Evolutionary conservation across 2,329 filamentous ascomycete species (phyloP).

Genomic region (Colletotrichum cordylinicola): DNA sequence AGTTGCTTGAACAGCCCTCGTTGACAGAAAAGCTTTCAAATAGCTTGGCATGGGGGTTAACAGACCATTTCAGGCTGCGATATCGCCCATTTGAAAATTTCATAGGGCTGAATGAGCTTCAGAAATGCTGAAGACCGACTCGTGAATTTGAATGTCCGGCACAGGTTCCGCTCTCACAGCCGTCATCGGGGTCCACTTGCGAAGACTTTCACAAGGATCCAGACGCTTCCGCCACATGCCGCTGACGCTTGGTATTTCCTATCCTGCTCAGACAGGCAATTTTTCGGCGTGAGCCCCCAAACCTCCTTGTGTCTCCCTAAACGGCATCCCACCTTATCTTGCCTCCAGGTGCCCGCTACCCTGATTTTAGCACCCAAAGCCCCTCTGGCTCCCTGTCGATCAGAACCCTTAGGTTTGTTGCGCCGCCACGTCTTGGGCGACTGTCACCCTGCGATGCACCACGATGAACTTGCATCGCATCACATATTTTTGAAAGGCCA

Average conservation of each 20-base stretch:
- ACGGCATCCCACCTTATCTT: background rate
- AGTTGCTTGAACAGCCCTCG: background rate
- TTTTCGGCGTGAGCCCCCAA: background rate
- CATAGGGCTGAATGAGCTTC: background rate
- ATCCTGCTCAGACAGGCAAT: background rate
- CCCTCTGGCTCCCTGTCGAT: background rate
- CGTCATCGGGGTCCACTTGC: conserved; percentile 2
- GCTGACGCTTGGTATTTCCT: background rate
- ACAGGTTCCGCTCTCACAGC: background rate
- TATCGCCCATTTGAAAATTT: background rate
- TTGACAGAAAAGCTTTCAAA: background rate
- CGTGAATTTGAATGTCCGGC: background rate
- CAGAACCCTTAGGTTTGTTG: background rate
- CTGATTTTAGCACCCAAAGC: background rate
- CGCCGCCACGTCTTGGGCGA: conserved; percentile 9
- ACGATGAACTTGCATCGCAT: background rate
- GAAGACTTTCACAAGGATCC: conserved; percentile 9
- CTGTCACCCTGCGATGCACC: background rate
- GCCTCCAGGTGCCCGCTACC: background rate
- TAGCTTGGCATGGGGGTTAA: background rate
- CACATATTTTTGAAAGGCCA: background rate
- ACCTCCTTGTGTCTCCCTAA: background rate
- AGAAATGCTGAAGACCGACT: background rate
- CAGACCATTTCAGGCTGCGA: background rate
- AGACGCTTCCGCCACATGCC: background rate